Percentiles rank a stretch among this genome's conserved stretches.
Conservation (phyloP, 352 stramenopile genomes). For the Phytophthora idaei region DNA sequence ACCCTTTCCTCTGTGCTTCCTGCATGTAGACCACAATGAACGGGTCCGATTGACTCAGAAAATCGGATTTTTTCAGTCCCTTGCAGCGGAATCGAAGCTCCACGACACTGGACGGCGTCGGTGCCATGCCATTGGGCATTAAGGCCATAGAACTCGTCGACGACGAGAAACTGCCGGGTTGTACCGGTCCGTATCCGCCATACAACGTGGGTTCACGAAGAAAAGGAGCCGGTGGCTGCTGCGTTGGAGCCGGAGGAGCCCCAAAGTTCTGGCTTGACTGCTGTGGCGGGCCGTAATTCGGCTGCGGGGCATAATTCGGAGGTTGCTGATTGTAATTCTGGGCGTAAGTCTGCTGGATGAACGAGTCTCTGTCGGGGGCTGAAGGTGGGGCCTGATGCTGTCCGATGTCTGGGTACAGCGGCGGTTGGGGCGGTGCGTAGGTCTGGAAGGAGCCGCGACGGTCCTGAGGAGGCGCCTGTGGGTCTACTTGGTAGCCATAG, state of each 20-base stretch:
- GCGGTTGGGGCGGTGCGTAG: slow-evolving; percentile 23
- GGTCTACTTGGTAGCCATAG: slow-evolving; percentile 29
- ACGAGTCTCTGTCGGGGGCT: slow-evolving; percentile 19
- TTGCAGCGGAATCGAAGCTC: slow-evolving; percentile 76
- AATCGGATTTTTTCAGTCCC: slow-evolving; percentile 71
- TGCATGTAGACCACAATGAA: slow-evolving; percentile 81
- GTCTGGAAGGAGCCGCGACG: slow-evolving; percentile 36
- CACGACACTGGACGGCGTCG: slow-evolving; percentile 61
- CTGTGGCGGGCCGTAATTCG: slow-evolving; percentile 9
- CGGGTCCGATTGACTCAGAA: slow-evolving; percentile 74
- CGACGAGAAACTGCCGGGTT: slow-evolving; percentile 27
- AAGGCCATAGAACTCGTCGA: slow-evolving; percentile 27
- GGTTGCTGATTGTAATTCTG: slow-evolving; percentile 9
- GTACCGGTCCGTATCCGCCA: slow-evolving; percentile 53
- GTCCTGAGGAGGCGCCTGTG: slow-evolving; percentile 23
- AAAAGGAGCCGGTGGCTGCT: slow-evolving; percentile 22
- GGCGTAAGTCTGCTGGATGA: slow-evolving; percentile 16
- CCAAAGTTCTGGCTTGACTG: slow-evolving; percentile 19
- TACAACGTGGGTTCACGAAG: slow-evolving; percentile 32
- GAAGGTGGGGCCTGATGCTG: slow-evolving; percentile 11
- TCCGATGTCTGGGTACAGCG: slow-evolving; percentile 32
- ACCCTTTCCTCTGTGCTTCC: slow-evolving; percentile 46
- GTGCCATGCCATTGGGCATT: slow-evolving; percentile 29
- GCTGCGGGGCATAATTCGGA: slow-evolving; percentile 5
- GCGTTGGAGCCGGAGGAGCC: slow-evolving; percentile 6